Evolutionary conservation across 345 rosid genomes (phyloP).

Genomic region (Ceriops decandra): DNA sequence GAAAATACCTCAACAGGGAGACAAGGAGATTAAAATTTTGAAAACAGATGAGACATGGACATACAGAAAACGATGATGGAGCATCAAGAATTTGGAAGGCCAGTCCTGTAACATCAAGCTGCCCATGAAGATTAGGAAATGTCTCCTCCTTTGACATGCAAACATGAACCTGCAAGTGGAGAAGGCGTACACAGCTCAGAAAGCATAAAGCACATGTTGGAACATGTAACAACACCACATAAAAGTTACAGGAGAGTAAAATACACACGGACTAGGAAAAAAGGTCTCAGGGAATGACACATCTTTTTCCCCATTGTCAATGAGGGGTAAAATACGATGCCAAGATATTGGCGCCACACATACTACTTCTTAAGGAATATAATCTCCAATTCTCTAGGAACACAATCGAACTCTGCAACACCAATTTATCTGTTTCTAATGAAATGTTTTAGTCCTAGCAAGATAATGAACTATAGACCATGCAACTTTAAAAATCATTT

Average conservation of each 20-base stretch:
- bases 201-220: not conserved
- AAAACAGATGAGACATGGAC: constrained; percentile 29
- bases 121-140: constrained; percentile 92
- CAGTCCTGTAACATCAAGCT: constrained; percentile 78
- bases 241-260: not conserved
- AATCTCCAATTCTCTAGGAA: not conserved
- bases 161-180: constrained; percentile 63
- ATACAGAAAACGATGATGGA: constrained; percentile 84
- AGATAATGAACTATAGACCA: too few species aligned
- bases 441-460: not conserved
- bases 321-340: not conserved
- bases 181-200: constrained; percentile 5
- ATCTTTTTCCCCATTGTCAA: not conserved
- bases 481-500: not conserved
- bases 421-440: not conserved
- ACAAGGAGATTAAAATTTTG: constrained; percentile 16
- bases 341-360: not conserved
- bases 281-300: not conserved
- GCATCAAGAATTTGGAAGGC: constrained; percentile 84
- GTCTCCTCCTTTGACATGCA: constrained; percentile 94
- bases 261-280: not conserved
- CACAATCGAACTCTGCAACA: not conserved
- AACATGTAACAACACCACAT: not conserved
- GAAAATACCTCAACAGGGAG: constrained; percentile 12
- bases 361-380: constrained; percentile 4